Evolutionary conservation across 805 yeast genomes (phyloP), one percentile per base, ranked within the genome.

Genomic region (Hanseniaspora hatyaiensis): DNA sequence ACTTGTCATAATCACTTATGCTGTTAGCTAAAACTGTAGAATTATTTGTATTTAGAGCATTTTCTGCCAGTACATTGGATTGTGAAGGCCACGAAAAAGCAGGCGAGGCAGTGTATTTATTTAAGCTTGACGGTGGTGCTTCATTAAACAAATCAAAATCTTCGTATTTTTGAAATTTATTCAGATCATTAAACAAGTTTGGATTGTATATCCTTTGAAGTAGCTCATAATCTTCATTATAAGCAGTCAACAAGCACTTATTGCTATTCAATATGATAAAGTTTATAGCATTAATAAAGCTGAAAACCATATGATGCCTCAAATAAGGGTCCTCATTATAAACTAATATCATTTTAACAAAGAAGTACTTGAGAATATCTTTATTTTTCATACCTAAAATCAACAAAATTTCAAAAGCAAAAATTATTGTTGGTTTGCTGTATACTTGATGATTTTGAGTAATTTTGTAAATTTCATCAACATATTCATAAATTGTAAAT

Each of bases 331-430:
- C 73, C 1, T 68, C 65, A 33, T 81, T 88, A 30, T 80, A 65
- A 23, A 77, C 67, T 43, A 78, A 59, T 0, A 75, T 62, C 24
- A 74, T 68, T 32, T 45, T 45, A 15, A 45, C 30, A 54, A 84
- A 76, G 51, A 78, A 75, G 55, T 83, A 83, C 16, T 70, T 65
- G 52, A 87, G 58, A 3, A 87, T 67, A 26, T 68, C 66, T 12
- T 67, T 61, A 55, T 84, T 83, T 51, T 78, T 79, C 52, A 88
- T 61, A 1, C 92, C 96, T 40, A 84, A 64, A 3, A 72, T 55
- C 44, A 92, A 65, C 26, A 92, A 57, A 0, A 86, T 82, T 49
- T 74, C 72, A 58, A 84, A 79, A 0, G 95, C 88, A 23, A 72
- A 71, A 8, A 81, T 56, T 34, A 94, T 63, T 0, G 84, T 70